Conservation (phyloP, 108 stramenopile species). For the Nitzschia sp. region DNA sequence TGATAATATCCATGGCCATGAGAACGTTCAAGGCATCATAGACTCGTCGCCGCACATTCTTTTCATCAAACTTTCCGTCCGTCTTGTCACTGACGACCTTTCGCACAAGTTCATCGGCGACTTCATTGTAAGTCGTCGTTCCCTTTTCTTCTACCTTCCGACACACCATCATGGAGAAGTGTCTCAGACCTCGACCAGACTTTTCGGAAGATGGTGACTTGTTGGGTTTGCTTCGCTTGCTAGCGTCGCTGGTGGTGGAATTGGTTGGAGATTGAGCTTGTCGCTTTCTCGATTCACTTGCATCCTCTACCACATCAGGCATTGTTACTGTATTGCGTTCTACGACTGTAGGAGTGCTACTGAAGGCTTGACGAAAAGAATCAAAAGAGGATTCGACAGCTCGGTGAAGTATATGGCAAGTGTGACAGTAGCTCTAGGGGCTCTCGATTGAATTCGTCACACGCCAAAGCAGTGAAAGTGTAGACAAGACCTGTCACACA, state of each 20-base stretch:
- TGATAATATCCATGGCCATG: conserved; percentile 95
- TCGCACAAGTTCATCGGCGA: conserved; percentile 89
- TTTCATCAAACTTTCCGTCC: conserved; percentile 79
- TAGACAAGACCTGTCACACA: conserved; percentile 2
- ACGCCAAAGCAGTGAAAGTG: neutral
- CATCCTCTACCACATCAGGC: conserved; percentile 13
- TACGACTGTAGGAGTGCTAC: too few relatives aligned
- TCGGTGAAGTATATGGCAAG: too few relatives aligned
- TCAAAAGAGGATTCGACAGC: too few relatives aligned
- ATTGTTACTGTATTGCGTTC: neutral
- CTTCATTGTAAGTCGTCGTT: conserved; percentile 92
- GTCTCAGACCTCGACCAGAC: conserved; percentile 68
- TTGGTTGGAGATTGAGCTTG: conserved; percentile 13
- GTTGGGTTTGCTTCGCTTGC: conserved; percentile 12
- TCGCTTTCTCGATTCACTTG: conserved; percentile 21
- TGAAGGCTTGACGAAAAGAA: too few relatives aligned
- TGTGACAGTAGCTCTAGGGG: too few relatives aligned
- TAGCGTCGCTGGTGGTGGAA: conserved; percentile 6
- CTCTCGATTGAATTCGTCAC: too few relatives aligned
- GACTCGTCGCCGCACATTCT: conserved; percentile 91
- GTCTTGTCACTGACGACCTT: conserved; percentile 54
- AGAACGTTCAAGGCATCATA: conserved; percentile 95
- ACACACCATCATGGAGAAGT: conserved; percentile 92
- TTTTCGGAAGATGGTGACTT: conserved; percentile 10
- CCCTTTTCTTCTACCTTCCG: conserved; percentile 93